Conservation (phyloP, 2,329 filamentous ascomycete genomes). For the Sarocladiaceae sp. region DNA sequence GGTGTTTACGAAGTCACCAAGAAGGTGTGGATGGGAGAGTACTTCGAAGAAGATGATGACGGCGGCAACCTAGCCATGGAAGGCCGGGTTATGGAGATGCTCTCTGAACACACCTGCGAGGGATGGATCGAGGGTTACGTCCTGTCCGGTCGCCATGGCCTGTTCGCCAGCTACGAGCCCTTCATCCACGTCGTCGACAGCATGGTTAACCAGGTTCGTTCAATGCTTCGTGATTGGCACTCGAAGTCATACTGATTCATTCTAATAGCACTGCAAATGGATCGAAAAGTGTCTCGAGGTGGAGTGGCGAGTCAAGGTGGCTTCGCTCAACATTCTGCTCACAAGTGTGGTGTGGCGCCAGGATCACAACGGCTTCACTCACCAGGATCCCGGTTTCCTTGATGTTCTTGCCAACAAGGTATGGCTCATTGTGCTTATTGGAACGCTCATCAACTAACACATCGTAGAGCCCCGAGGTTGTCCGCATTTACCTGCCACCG, state of each 20-base stretch:
- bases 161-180: conserved; percentile 78
- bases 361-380: conserved; percentile 80
- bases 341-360: conserved; percentile 78
- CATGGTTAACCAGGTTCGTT: conserved; percentile 67
- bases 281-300: conserved; percentile 78
- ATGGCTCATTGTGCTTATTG: no score
- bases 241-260: no score
- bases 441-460: no score
- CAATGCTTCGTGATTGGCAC: no score
- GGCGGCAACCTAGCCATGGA: conserved; percentile 66
- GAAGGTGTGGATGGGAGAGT: conserved; percentile 78
- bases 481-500: conserved; percentile 75
- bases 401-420: conserved; percentile 64
- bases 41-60: conserved; percentile 70
- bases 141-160: conserved; percentile 68
- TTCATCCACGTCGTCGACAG: conserved; percentile 82
- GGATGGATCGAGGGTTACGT: conserved; percentile 79
- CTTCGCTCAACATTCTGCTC: conserved; percentile 75
- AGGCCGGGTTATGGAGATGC: conserved; percentile 77
- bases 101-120: conserved; percentile 77
- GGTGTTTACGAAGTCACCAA: conserved; percentile 69
- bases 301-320: conserved; percentile 68
- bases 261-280: conserved; percentile 76
- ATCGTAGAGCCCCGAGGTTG: conserved; percentile 65
- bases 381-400: conserved; percentile 77